Conservation (phyloP, 2,329 filamentous ascomycete genomes). For the Trichoderma cornu-damae region DNA sequence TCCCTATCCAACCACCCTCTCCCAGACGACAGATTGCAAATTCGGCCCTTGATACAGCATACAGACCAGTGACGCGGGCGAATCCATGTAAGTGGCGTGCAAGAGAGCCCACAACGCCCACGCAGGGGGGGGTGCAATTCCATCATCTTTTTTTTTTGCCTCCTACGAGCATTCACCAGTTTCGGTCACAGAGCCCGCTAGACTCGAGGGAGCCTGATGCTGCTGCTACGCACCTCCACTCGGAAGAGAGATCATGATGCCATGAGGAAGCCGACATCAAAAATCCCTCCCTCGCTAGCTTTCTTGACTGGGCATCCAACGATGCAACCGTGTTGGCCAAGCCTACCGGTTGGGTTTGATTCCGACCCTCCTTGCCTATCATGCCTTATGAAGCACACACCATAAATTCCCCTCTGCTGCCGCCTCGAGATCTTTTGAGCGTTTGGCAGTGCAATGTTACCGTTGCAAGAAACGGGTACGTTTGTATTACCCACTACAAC, state of each 20-base stretch:
- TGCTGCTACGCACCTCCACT: not conserved
- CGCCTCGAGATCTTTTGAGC: not conserved
- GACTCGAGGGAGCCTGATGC: not conserved
- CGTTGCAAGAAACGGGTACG: not conserved
- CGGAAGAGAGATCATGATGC: not conserved
- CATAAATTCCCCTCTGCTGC: not conserved
- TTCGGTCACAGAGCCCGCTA: not conserved
- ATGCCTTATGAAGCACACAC: not conserved
- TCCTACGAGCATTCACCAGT: not conserved
- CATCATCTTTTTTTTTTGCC: not conserved
- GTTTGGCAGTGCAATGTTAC: not conserved
- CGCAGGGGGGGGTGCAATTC: not conserved
- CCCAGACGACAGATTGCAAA: not conserved
- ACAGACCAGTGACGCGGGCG: not conserved
- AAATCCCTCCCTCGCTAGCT: slow-evolving; percentile 2
- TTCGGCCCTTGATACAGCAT: slow-evolving; percentile 6
- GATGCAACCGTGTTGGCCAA: not conserved
- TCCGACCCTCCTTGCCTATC: not conserved
- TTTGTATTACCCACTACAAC: not conserved
- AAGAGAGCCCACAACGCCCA: not conserved
- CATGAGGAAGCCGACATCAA: not conserved
- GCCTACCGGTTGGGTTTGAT: not conserved
- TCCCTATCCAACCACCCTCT: slow-evolving; percentile 1
- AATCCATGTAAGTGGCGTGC: slow-evolving; percentile 1
- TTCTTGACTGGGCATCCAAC: slow-evolving; percentile 2